Percentiles rank a stretch among this genome's conserved stretches.
Conservation (phyloP, 1,284 basidiomycete species). For the Heimioporus retisporus region DNA sequence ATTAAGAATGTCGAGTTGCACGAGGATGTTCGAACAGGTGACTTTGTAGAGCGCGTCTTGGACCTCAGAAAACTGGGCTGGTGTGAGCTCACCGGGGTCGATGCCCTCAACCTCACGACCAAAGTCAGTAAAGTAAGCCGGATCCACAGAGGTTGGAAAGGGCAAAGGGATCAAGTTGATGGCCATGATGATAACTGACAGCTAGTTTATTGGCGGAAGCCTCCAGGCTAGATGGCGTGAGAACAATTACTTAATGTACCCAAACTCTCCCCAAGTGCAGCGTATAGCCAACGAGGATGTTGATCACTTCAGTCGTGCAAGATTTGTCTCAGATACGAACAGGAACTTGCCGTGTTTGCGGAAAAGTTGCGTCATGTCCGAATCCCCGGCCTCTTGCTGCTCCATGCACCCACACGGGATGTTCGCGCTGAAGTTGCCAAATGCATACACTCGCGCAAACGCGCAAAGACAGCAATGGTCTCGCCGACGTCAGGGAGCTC, state of each 20-base stretch:
- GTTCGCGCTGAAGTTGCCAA: slow-evolving; percentile 10
- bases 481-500: slow-evolving; percentile 4
- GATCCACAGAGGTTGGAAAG: slow-evolving; percentile 68
- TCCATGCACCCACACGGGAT: slow-evolving; percentile 5
- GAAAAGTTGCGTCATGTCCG: slow-evolving; percentile 8
- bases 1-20: slow-evolving; percentile 11
- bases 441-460: background rate
- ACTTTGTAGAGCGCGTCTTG: slow-evolving; percentile 77
- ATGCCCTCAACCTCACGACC: slow-evolving; percentile 74
- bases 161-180: slow-evolving; percentile 67
- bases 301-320: background rate
- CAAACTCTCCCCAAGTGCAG: background rate
- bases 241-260: too few species aligned
- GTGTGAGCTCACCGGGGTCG: slow-evolving; percentile 64
- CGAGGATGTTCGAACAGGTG: slow-evolving; percentile 31
- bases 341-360: background rate
- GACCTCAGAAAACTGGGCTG: slow-evolving; percentile 68
- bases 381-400: slow-evolving; percentile 16
- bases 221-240: too few species aligned
- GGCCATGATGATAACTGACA: slow-evolving; percentile 51
- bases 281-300: background rate
- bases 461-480: background rate
- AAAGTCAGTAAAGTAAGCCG: slow-evolving; percentile 67
- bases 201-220: too few species aligned
- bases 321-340: slow-evolving; percentile 5